Conservation (phyloP, 2,329 filamentous ascomycete genomes). For the Sporothrix sp. region DNA sequence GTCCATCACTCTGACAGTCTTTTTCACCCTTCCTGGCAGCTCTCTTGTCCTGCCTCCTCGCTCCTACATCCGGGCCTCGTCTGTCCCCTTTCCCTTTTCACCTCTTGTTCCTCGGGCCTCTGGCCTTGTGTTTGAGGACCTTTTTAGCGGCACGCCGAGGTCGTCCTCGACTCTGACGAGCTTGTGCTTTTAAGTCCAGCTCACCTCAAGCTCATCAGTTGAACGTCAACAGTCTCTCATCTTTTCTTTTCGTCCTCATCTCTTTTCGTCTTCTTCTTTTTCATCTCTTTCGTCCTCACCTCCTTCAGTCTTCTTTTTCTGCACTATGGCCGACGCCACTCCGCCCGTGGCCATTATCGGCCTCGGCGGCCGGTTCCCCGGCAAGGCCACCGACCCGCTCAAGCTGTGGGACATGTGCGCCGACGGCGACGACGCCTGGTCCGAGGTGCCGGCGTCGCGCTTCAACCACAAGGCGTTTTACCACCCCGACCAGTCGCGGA, state of each 20-base stretch:
- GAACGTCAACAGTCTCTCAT: not conserved
- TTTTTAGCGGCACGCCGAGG: too few relatives aligned
- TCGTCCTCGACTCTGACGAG: not conserved
- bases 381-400: conserved; percentile 23
- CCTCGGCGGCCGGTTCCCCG: conserved; percentile 29
- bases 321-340: conserved; percentile 10
- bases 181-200: not conserved
- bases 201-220: not conserved
- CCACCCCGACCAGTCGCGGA: conserved; percentile 18
- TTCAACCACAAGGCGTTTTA: conserved; percentile 28
- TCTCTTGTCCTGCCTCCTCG: too few relatives aligned
- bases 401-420: conserved; percentile 25
- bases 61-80: not conserved
- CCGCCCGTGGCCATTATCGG: conserved; percentile 31
- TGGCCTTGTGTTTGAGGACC: not conserved
- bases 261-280: not conserved
- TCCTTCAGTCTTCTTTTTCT: not conserved
- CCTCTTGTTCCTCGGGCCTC: not conserved
- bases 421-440: conserved; percentile 14
- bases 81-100: not conserved
- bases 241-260: too few relatives aligned
- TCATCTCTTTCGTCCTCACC: not conserved
- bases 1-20: too few relatives aligned
- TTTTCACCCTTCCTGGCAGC: too few relatives aligned
- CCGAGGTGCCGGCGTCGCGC: conserved; percentile 21